These are phyloP conservation scores for Aspergillus sp. DNA, from an alignment of 2,329 filamentous ascomycete species.

Conservation along the genomic window DNA sequence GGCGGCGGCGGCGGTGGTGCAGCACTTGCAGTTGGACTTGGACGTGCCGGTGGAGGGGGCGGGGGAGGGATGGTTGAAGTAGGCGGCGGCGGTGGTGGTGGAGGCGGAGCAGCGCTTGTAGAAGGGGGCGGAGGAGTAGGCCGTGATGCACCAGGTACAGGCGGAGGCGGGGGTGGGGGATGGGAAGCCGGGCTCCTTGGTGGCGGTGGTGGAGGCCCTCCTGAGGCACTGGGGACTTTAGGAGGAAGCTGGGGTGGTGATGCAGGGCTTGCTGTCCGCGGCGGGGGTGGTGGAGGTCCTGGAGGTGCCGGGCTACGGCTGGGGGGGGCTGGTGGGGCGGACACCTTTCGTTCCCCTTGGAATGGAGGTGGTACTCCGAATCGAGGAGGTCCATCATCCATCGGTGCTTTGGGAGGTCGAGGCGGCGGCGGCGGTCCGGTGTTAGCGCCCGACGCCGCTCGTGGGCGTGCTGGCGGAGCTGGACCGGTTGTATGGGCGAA, in stretches of 20 bases:
- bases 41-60: conserved; percentile 40
- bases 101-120: conserved; percentile 48
- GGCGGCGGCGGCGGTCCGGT: conserved; percentile 68
- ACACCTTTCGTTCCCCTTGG: conserved; percentile 60
- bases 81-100: conserved; percentile 47
- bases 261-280: conserved; percentile 46
- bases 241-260: conserved; percentile 52
- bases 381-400: conserved; percentile 64
- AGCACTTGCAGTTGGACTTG: conserved; percentile 23
- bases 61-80: conserved; percentile 45
- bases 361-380: conserved; percentile 83
- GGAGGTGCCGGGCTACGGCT: conserved; percentile 59
- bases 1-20: conserved; percentile 37
- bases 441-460: conserved; percentile 50
- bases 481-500: conserved; percentile 62
- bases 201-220: conserved; percentile 59
- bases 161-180: conserved; percentile 45
- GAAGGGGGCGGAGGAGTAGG: conserved; percentile 31
- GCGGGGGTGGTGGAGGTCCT: conserved; percentile 67
- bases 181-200: conserved; percentile 37
- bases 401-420: conserved; percentile 67
- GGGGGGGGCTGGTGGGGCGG: conserved; percentile 71
- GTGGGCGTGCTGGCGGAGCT: conserved; percentile 47
- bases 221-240: conserved; percentile 39
- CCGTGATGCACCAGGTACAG: conserved; percentile 33